Conservation (phyloP, 345 rosid genomes). For the Draba incana region DNA sequence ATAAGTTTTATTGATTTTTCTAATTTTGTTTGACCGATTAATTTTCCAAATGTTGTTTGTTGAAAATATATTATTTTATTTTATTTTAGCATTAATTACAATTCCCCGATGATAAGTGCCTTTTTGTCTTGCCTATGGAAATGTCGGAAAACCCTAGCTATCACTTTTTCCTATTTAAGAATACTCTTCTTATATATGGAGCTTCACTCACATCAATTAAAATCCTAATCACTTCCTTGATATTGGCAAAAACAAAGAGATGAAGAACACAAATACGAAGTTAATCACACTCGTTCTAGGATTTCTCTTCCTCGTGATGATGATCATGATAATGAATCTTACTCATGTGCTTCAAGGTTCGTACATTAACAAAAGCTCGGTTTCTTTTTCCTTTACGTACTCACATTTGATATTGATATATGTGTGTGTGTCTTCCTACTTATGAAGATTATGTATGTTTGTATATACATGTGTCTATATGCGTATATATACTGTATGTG, state of each 20-base stretch:
- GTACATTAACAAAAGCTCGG: not conserved
- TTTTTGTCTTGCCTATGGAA: constrained; percentile 46
- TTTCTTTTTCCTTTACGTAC: not conserved
- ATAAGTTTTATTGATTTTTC: not conserved
- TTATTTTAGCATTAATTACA: not conserved
- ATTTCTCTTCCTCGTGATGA: constrained; percentile 26
- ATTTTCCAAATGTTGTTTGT: constrained; percentile 6
- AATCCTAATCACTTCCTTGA: constrained; percentile 7
- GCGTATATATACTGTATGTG: too few relatives aligned
- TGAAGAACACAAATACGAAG: constrained; percentile 31
- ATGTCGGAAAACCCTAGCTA: constrained; percentile 45
- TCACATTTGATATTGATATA: not conserved
- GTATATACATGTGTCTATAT: too few relatives aligned
- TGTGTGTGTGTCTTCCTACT: not conserved
- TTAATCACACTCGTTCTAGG: constrained; percentile 25
- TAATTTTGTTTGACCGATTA: constrained; percentile 8
- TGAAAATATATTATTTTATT: not conserved
- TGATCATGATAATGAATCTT: constrained; percentile 22
- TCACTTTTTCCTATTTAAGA: constrained; percentile 16
- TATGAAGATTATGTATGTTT: not conserved
- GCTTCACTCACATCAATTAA: constrained; percentile 13
- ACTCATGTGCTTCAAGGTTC: constrained; percentile 31
- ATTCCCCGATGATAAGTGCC: constrained; percentile 37
- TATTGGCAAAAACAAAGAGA: constrained; percentile 18
- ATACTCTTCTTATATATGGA: not conserved